Conservation (phyloP, 2,329 filamentous ascomycete genomes). For the Elsinoe arachidis region DNA sequence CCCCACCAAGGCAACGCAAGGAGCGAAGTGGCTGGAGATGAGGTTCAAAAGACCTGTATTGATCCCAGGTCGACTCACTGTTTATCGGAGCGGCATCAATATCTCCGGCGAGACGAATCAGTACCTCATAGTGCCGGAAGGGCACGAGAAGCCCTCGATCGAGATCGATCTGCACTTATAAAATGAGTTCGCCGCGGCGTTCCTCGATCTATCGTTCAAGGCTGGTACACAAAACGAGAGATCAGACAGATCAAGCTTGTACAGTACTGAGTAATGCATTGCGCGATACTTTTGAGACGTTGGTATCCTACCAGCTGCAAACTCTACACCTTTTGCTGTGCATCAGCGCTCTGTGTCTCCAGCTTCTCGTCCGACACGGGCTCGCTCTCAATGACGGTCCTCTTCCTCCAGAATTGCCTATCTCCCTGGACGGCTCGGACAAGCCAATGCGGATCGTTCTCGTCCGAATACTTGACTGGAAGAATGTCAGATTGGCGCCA, state of each 20-base stretch:
- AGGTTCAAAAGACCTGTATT: background rate
- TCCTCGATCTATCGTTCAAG: too few relatives aligned
- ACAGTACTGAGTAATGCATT: too few relatives aligned
- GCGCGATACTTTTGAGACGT: too few relatives aligned
- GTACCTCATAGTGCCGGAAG: background rate
- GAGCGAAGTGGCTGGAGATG: background rate
- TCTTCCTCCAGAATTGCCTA: constrained; percentile 60
- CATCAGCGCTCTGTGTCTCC: background rate
- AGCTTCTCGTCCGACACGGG: background rate
- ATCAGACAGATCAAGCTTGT: too few relatives aligned
- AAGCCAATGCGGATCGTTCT: constrained; percentile 45
- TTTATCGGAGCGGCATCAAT: background rate
- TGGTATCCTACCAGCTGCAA: too few relatives aligned
- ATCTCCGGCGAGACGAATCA: background rate
- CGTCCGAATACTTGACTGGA: background rate
- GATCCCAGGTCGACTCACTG: background rate
- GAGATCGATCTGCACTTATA: background rate
- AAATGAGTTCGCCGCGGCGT: background rate
- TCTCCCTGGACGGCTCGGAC: constrained; percentile 55
- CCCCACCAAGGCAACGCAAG: background rate
- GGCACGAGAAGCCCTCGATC: background rate
- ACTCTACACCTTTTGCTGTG: background rate
- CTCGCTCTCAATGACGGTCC: constrained; percentile 4
- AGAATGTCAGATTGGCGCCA: constrained; percentile 66
- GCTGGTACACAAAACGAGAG: too few relatives aligned